phyloP scores from a whole-genome alignment of 202 grass and related monocot species.

The Setaria viridis region DNA sequence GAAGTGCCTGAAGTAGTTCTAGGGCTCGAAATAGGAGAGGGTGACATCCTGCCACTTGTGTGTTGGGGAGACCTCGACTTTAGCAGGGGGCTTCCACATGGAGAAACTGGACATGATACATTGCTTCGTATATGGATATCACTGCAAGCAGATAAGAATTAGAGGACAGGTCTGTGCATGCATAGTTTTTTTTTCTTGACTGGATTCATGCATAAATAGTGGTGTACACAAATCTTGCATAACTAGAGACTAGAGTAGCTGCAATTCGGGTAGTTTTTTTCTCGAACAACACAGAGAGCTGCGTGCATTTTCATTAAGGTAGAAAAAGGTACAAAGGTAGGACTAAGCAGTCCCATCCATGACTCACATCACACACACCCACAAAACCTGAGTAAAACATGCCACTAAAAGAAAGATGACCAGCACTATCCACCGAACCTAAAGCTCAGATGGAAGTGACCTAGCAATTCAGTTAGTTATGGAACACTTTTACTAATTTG shows the following conservation, averaged over 20 bases:
- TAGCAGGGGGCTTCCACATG: constrained; percentile 88
- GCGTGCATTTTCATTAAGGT: too few relatives aligned
- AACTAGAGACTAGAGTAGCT: background rate
- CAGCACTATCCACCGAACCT: too few relatives aligned
- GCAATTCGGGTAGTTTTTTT: background rate
- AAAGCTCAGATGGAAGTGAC: too few relatives aligned
- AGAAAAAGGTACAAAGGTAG: too few relatives aligned
- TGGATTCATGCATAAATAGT: constrained; percentile 27
- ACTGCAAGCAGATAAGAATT: constrained; percentile 62
- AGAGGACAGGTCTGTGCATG: constrained; percentile 11
- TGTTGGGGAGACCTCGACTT: constrained; percentile 82
- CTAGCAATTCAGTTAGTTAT: background rate
- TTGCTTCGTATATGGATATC: constrained; percentile 76
- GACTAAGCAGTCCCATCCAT: too few relatives aligned
- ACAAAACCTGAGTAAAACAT: too few relatives aligned
- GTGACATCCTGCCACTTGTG: constrained; percentile 82
- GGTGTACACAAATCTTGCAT: background rate
- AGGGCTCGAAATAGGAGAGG: constrained; percentile 96
- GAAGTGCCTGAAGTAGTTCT: constrained; percentile 89
- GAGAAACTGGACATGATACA: constrained; percentile 98
- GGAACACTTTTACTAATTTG: constrained; percentile 23
- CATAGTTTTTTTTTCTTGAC: background rate
- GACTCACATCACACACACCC: too few relatives aligned
- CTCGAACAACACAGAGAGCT: too few relatives aligned
- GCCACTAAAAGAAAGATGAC: too few relatives aligned